These are phyloP conservation scores for Colletotrichum eremochloae DNA, from an alignment of 2,329 filamentous ascomycete genomes.

Conservation along the genomic window DNA sequence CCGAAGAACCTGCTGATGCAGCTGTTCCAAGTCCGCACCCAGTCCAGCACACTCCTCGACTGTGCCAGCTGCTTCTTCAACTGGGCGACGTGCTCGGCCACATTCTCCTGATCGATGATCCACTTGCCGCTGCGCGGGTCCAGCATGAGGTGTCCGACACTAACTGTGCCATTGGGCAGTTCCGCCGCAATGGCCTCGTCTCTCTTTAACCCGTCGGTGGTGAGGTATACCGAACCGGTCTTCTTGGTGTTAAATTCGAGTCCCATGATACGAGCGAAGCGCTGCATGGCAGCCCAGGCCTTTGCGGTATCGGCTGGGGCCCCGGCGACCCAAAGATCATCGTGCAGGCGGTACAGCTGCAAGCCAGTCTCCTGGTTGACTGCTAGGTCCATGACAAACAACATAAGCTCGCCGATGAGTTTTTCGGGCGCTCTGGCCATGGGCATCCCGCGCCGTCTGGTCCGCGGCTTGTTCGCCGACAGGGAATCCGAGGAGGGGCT, in stretches of 20 bases:
- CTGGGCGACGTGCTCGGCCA: conserved; percentile 67
- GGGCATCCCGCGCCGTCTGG: conserved; percentile 69
- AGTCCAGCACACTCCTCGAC: conserved; percentile 60
- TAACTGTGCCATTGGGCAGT: conserved; percentile 66
- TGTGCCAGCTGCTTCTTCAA: conserved; percentile 66
- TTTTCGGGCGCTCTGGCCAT: conserved; percentile 71
- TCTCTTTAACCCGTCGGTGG: conserved; percentile 30
- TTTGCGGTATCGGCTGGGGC: conserved; percentile 54
- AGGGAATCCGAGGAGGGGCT: conserved; percentile 59
- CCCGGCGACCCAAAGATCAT: conserved; percentile 60
- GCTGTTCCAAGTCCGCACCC: conserved; percentile 60
- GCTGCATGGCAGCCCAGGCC: conserved; percentile 59
- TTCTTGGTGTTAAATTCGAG: conserved; percentile 57
- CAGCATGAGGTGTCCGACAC: conserved; percentile 68
- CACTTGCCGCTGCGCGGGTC: conserved; percentile 60
- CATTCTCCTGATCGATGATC: conserved; percentile 65
- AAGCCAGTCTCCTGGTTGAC: conserved; percentile 71
- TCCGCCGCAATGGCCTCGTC: conserved; percentile 43
- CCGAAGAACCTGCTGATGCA: conserved; percentile 62
- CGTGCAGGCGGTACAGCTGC: conserved; percentile 71
- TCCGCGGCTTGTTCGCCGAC: conserved; percentile 55
- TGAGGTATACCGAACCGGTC: conserved; percentile 56
- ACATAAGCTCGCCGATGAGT: conserved; percentile 69
- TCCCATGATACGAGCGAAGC: conserved; percentile 53
- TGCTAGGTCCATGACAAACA: conserved; percentile 76